Evolutionary conservation across 2,329 filamentous ascomycete genomes (phyloP), one percentile per base, ranked within the genome.

Genomic region (Aulographum hederae): DNA sequence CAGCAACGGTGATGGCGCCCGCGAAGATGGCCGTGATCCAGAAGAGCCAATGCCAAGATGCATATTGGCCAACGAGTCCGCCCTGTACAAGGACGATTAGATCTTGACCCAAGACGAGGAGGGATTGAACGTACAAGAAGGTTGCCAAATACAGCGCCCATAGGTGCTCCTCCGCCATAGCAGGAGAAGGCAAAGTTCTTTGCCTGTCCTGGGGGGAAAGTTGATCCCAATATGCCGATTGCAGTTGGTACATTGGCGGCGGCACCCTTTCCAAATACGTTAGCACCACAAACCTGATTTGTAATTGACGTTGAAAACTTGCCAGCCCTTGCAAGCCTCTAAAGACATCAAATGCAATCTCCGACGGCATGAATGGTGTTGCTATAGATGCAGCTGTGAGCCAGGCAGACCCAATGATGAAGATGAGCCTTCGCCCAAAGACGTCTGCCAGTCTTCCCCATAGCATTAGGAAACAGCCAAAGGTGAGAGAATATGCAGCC

Each of bases 171-270:
- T 2, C 71, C 71, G 13, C 67, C 39, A 38, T 75, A 78, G 15
- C 64, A 60, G 23, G 67, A 68, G 40, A 80, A 78, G 2, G 73
- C 73, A 44, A 77, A 76, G 41, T 76, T 78, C 51, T 78, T 78
- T 3, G 72, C 67, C 39, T 68, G 72, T 0, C 74, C 71, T 0
- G 73, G 72, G 1, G 67, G 65, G 33, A 79, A 79, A 0, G 70
- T 77, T 2, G 67, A 66, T 1, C 73, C 73, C 3, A 80, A 48
- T 25, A 79, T 78, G 0, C 75, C 75, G 43, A 80, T 69, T 0
- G 74, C 75, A 0, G 73, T 78, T 0, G 75, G 74, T 1, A 78
- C 70, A 43, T 76, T 78, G 12, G 73, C 71, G 2, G 75, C 74
- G 17, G 70, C 69, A 2, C 73, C 73, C n/a, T n/a, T n/a, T n/a